A percentile compares a stretch with the other conserved stretches of the same genome.
These are phyloP conservation scores for Colletotrichum sp. DNA, from an alignment of 2,329 filamentous ascomycete genomes.

Conservation along the genomic window DNA sequence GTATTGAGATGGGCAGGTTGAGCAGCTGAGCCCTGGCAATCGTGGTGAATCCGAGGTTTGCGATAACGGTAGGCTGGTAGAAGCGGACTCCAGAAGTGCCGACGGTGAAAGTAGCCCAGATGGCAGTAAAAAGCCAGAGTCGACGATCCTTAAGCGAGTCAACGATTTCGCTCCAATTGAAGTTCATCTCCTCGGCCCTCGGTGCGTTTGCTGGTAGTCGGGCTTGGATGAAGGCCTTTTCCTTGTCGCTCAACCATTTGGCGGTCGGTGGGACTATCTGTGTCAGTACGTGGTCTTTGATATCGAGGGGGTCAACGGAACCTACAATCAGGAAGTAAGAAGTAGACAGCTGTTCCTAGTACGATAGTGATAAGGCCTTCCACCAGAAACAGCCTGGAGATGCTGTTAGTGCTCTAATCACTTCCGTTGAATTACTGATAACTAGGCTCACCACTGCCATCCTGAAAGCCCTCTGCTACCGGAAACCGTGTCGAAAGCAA, in stretches of 20 bases:
- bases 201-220: slow-evolving; percentile 49
- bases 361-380: slow-evolving; percentile 54
- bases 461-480: slow-evolving; percentile 38
- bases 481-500: slow-evolving; percentile 44
- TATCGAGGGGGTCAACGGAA: slow-evolving; percentile 29
- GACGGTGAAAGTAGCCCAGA: slow-evolving; percentile 49
- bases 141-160: slow-evolving; percentile 42
- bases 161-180: slow-evolving; percentile 42
- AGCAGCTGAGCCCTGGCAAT: slow-evolving; percentile 53
- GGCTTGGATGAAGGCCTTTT: slow-evolving; percentile 54
- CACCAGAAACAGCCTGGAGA: slow-evolving; percentile 40
- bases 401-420: neutral
- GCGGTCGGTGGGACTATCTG: slow-evolving; percentile 46
- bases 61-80: slow-evolving; percentile 48
- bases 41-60: slow-evolving; percentile 38
- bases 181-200: slow-evolving; percentile 43
- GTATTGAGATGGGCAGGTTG: slow-evolving; percentile 50
- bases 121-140: slow-evolving; percentile 50
- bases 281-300: slow-evolving; percentile 43
- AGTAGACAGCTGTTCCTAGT: slow-evolving; percentile 53
- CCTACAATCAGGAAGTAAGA: slow-evolving; percentile 58
- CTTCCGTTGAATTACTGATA: neutral
- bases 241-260: slow-evolving; percentile 48
- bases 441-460: slow-evolving; percentile 33
- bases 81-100: slow-evolving; percentile 46